Base-by-base conservation (phyloP, 2,329 filamentous ascomycete genomes). In the Chaetoscypha palmicola region DNA sequence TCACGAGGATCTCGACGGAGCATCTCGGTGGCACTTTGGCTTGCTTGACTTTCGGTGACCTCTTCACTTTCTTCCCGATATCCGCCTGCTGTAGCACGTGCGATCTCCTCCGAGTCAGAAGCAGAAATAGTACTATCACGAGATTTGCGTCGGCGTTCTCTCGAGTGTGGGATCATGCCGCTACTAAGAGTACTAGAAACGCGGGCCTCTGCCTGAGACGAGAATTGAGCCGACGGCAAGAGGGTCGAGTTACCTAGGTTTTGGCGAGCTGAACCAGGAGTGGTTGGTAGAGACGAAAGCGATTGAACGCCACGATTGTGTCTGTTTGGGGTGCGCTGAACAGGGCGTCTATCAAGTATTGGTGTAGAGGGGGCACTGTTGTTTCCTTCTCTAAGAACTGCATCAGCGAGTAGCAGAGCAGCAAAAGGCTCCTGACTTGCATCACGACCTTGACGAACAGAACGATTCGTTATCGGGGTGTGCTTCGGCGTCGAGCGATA, bases 121-220 rank as follows among this genome's bases (percentile, higher is more conserved):
- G 77, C 82, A 1, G 87, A 92, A 38, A 92, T 89, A 1, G 87
- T 94, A 66, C 86, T 91, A 62, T 94, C 88, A 47, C 86, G 79
- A 62, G 87, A 89, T 63, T 81, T 79, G 41, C 77, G 77, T 28
- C 76, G 72, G 38, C 68, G 68, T 19, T 88, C 63, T 77, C 77
- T 43, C 73, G 75, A 28, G 72, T 70, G 38, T 65, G 67, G 30
- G 45, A 48, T 54, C 54, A 38, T 32, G 14, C 40, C 36, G 7
- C 49, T 45, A 23, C 24, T 21, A 26, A 54, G 45, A 7, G 46
- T 46, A 26, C 42, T 57, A 32, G 71, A 68, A 16, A 72, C 70
- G 3, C 67, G 67, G 11, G 76, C 73, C 65, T 78, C 79, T 49
- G 70, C 77, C 57, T 76, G 75, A 5, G 76, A 72, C 2, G 82